These are phyloP conservation scores for Colletotrichum australisinense DNA, from an alignment of 2,329 filamentous ascomycete species.

Conservation along the genomic window DNA sequence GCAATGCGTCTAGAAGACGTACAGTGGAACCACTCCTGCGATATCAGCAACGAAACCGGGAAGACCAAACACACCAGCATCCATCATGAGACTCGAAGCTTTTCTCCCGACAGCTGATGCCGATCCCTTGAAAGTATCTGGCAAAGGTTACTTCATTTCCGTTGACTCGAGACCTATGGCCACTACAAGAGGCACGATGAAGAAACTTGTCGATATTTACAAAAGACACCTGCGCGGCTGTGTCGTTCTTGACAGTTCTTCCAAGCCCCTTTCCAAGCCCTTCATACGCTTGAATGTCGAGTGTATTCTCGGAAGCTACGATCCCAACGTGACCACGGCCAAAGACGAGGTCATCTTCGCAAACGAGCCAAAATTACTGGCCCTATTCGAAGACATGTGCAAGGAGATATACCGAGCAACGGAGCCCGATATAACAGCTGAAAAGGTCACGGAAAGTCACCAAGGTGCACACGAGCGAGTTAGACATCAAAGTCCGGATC, in stretches of 20 bases:
- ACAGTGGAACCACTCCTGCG: constrained; percentile 8
- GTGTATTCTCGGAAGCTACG: constrained; percentile 73
- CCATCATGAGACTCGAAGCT: constrained; percentile 60
- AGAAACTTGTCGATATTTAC: constrained; percentile 67
- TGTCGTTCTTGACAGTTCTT: constrained; percentile 38
- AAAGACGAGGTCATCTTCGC: constrained; percentile 80
- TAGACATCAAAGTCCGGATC: not conserved
- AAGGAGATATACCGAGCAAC: constrained; percentile 48
- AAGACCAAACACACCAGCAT: constrained; percentile 13
- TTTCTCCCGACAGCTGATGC: constrained; percentile 67
- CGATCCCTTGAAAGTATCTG: constrained; percentile 53
- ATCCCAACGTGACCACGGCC: constrained; percentile 76
- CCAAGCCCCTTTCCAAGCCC: constrained; percentile 55
- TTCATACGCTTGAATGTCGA: constrained; percentile 74
- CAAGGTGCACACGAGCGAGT: not conserved
- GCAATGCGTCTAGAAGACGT: constrained; percentile 60
- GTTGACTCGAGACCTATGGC: constrained; percentile 76
- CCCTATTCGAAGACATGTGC: constrained; percentile 60
- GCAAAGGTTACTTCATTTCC: constrained; percentile 70
- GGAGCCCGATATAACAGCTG: not conserved
- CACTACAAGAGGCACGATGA: constrained; percentile 64
- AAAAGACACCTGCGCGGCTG: constrained; percentile 58
- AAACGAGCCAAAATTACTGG: constrained; percentile 59
- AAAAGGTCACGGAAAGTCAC: not conserved
- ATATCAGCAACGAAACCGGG: not conserved